A percentile compares a stretch with the other conserved stretches of the same genome.
Evolutionary conservation across 2,329 filamentous ascomycete genomes (phyloP).

Genomic region (Penicillium italicum): DNA sequence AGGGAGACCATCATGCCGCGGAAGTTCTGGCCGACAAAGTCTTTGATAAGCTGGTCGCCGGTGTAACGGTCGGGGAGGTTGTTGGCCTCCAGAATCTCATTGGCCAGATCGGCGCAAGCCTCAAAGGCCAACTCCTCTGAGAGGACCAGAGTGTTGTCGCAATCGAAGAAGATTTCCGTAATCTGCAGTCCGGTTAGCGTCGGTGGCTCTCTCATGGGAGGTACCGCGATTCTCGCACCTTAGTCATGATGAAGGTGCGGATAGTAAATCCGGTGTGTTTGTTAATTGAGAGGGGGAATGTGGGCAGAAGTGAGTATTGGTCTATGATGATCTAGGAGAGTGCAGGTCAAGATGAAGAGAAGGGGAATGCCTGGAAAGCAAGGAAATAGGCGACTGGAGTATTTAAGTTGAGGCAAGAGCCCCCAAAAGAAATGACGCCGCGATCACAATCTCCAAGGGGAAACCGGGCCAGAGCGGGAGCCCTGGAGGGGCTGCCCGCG

Average conservation of each 20-base stretch:
- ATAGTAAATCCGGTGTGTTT: constrained; percentile 1
- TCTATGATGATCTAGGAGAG: neutral
- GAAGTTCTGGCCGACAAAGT: constrained; percentile 94
- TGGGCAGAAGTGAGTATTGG: neutral
- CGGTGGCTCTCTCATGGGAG: constrained; percentile 4
- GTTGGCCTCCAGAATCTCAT: constrained; percentile 71
- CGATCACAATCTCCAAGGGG: constrained; percentile 5
- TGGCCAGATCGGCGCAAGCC: constrained; percentile 84
- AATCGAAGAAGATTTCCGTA: constrained; percentile 69
- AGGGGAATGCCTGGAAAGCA: neutral
- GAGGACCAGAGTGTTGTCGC: constrained; percentile 86
- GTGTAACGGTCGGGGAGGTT: constrained; percentile 68
- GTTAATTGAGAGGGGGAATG: constrained; percentile 3
- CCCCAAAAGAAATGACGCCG: constrained; percentile 20
- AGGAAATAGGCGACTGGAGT: constrained; percentile 10
- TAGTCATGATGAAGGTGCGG: constrained; percentile 29
- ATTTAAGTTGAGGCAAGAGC: constrained; percentile 9
- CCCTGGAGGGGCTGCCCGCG: too few species aligned
- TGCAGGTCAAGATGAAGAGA: neutral
- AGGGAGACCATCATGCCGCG: constrained; percentile 81
- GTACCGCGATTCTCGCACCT: constrained; percentile 27
- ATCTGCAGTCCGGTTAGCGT: constrained; percentile 47
- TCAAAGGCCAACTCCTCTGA: constrained; percentile 89
- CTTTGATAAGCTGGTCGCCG: constrained; percentile 70
- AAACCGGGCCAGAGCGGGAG: constrained; percentile 16